A percentile compares a stretch with the other conserved stretches of the same genome.
These are phyloP conservation scores for Termitomyces sp. DNA, from an alignment of 768 basidiomycete species.

Conservation along the genomic window DNA sequence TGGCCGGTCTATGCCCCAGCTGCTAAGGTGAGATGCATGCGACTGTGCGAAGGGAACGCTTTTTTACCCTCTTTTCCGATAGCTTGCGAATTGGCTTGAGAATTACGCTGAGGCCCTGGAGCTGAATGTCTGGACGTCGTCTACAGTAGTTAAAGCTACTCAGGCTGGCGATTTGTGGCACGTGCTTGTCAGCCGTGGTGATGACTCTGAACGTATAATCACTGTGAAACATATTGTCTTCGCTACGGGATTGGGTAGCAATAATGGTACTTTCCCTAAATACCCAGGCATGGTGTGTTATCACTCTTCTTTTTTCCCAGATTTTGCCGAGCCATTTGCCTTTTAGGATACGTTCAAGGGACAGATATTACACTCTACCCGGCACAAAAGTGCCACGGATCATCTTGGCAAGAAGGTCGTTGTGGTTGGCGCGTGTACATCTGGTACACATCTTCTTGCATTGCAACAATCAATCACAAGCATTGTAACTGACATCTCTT, in stretches of 20 bases:
- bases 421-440: conserved; percentile 64
- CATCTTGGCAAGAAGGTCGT: conserved; percentile 66
- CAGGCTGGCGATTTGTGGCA: conserved; percentile 34
- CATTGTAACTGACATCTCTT: not conserved
- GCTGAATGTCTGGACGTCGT: conserved; percentile 57
- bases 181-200: conserved; percentile 31
- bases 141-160: conserved; percentile 27
- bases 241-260: conserved; percentile 46
- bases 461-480: too few species aligned
- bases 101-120: conserved; percentile 55
- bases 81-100: conserved; percentile 67
- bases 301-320: not conserved
- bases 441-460: conserved; percentile 33
- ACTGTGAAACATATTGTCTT: conserved; percentile 45
- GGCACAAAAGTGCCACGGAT: conserved; percentile 49
- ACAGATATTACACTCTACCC: conserved; percentile 50
- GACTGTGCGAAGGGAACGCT: too few species aligned
- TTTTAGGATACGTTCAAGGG: conserved; percentile 56
- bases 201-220: conserved; percentile 31
- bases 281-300: not conserved
- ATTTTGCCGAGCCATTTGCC: not conserved
- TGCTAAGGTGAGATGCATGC: too few species aligned
- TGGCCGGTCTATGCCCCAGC: too few species aligned
- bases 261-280: conserved; percentile 3
- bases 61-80: too few species aligned